These are phyloP conservation scores for Leptosphaerulina australis DNA, from an alignment of 2,329 filamentous ascomycete genomes.

Conservation along the genomic window DNA sequence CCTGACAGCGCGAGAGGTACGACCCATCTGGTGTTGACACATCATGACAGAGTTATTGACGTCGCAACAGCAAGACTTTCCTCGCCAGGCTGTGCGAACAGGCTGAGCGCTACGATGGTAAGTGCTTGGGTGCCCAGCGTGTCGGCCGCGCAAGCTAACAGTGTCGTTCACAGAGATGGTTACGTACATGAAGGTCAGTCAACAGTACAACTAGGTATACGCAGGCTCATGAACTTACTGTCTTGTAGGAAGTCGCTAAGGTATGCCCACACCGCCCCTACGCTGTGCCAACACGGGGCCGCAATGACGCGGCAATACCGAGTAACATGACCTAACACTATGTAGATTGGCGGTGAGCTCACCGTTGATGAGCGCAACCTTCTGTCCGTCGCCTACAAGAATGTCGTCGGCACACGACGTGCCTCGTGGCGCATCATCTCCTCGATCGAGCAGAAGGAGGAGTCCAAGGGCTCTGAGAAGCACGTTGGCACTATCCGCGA, in stretches of 20 bases:
- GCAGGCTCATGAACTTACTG: conserved; percentile 19
- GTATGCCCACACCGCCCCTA: conserved; percentile 54
- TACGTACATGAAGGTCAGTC: conserved; percentile 90
- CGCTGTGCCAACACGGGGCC: conserved; percentile 29
- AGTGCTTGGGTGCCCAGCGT: conserved; percentile 44
- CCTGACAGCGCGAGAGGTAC: conserved; percentile 58
- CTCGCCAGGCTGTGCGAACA: conserved; percentile 99
- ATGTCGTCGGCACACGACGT: conserved; percentile 97
- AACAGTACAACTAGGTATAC: conserved; percentile 1
- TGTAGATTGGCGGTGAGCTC: conserved; percentile 68
- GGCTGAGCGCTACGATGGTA: conserved; percentile 98
- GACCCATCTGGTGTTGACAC: conserved; percentile 23
- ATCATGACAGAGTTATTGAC: conserved; percentile 35
- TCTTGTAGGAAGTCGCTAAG: conserved; percentile 86
- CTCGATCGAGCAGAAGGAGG: conserved; percentile 99
- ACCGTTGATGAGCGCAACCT: conserved; percentile 82
- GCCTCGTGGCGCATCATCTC: conserved; percentile 99
- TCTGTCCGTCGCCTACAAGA: conserved; percentile 99
- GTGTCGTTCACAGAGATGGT: conserved; percentile 76
- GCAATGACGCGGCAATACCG: conserved; percentile 18
- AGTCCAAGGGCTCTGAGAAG: conserved; percentile 96
- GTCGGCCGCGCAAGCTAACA: conserved; percentile 41
- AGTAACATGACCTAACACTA: conserved; percentile 27
- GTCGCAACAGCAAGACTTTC: conserved; percentile 77
- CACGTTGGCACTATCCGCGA: conserved; percentile 93